A percentile compares a stretch with the other conserved stretches of the same genome.
These are phyloP conservation scores for Russula abietina DNA, from an alignment of 768 basidiomycete genomes.

Conservation along the genomic window DNA sequence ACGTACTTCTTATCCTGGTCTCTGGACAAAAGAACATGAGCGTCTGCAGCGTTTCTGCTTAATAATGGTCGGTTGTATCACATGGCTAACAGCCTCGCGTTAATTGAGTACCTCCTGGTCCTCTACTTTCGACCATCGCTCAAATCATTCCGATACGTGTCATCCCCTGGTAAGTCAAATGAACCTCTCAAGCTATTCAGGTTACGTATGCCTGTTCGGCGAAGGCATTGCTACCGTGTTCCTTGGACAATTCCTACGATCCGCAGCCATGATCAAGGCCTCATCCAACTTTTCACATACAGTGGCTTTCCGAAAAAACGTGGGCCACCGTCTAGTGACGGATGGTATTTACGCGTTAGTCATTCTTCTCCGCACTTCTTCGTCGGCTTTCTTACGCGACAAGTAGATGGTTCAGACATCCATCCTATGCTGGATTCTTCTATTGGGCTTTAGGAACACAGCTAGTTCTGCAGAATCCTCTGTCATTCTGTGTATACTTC, in stretches of 20 bases:
- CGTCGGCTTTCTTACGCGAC: conserved; percentile 2
- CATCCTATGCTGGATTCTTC: conserved; percentile 95
- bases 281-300: conserved; percentile 89
- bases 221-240: conserved; percentile 62
- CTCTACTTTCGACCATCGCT: conserved; percentile 59
- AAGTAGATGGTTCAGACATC: conserved; percentile 79
- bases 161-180: conserved; percentile 46
- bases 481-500: conserved; percentile 62
- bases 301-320: conserved; percentile 68
- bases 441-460: conserved; percentile 98
- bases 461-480: conserved; percentile 79
- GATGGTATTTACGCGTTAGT: conserved; percentile 84
- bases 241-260: conserved; percentile 72
- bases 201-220: not conserved
- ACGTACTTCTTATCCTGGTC: conserved; percentile 33
- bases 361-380: not conserved
- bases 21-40: conserved; percentile 1
- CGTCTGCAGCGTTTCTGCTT: conserved; percentile 72
- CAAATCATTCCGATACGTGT: conserved; percentile 56
- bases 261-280: conserved; percentile 94
- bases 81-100: conserved; percentile 68
- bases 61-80: conserved; percentile 88
- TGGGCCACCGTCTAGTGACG: conserved; percentile 75
- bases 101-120: conserved; percentile 73
- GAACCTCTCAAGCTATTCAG: not conserved